Base-by-base conservation (phyloP, 768 basidiomycete genomes). In the Lentinula raphanica region DNA sequence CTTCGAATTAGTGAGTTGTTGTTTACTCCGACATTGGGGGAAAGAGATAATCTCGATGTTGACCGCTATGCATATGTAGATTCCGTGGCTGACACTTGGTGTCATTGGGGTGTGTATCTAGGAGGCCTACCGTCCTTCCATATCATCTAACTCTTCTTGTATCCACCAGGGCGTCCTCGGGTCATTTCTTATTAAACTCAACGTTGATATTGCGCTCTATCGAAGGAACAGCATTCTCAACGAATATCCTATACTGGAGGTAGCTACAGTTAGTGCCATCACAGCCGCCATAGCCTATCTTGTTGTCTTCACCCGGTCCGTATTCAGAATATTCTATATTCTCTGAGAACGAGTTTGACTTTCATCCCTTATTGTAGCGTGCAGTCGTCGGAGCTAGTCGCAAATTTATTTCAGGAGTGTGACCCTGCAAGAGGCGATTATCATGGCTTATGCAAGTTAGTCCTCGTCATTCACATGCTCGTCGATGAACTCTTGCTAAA, bases 341-440 rank as follows among this genome's bases (percentile, higher is more conserved):
- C 8, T 17, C 12, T 13, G 11, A 19, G 23, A 21, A 21, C 2
- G 7, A 44, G 46, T 38, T 44, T 44, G 21, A 21, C 21, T 21
- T 44, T 35, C 27, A 56, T 15, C 11, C 48, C 54, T 31, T 40
- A 5, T 31, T 31, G 25, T 57, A 85, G 87, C 48, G 88, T 85
- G 5, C 87, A 87, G 66, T 77, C 86, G 1, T 92, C 90, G 0
- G 90, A 93, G 67, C 76, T 94, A 21, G 92, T 94, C 6, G 83
- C 88, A 9, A 88, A 88, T 64, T 80, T 94, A 12, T 89, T 94
- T 69, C 84, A 86, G 62, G 92, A 94, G 70, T 95, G 93, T 66
- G 85, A 88, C 65, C 71, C 85, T 8, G 71, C 72, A 4, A 86
- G 82, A 64, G 79, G 79, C 6, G 84, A 87, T 65, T 86, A 83